Percentiles rank a stretch among this genome's conserved stretches.
phyloP scores from a whole-genome alignment of 176 grass and related monocot genomes.

The Oryza meyeriana region DNA sequence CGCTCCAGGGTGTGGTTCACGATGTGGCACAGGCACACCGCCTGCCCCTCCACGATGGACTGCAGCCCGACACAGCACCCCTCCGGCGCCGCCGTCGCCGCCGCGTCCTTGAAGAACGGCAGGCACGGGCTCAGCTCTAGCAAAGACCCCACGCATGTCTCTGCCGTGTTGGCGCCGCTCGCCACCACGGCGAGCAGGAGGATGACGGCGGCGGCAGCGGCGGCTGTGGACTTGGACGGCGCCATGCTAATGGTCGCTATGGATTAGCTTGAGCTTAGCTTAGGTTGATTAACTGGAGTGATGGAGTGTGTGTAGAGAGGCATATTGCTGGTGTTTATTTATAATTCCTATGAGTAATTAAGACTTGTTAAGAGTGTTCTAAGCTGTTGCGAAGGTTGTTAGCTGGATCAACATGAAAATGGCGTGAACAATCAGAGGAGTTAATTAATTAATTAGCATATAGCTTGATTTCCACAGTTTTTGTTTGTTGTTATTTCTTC shows the following conservation, averaged over 20 bases:
- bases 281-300: neutral
- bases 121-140: conserved; percentile 42
- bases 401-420: neutral
- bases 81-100: conserved; percentile 12
- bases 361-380: neutral
- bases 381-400: neutral
- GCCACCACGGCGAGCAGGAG: too few relatives aligned
- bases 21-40: conserved; percentile 42
- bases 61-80: conserved; percentile 33
- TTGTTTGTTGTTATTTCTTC: neutral
- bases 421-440: neutral
- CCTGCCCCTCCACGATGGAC: neutral
- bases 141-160: conserved; percentile 28
- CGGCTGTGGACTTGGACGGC: neutral
- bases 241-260: too few relatives aligned
- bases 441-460: too few relatives aligned
- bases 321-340: neutral
- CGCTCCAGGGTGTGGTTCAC: conserved; percentile 31
- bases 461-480: too few relatives aligned
- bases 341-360: neutral
- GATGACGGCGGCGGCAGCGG: neutral
- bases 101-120: conserved; percentile 24
- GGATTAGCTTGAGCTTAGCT: neutral
- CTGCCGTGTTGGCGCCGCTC: neutral
- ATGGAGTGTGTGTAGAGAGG: neutral